phyloP scores from a whole-genome alignment of 345 rosid genomes.

The Eucalyptus caleyi region DNA sequence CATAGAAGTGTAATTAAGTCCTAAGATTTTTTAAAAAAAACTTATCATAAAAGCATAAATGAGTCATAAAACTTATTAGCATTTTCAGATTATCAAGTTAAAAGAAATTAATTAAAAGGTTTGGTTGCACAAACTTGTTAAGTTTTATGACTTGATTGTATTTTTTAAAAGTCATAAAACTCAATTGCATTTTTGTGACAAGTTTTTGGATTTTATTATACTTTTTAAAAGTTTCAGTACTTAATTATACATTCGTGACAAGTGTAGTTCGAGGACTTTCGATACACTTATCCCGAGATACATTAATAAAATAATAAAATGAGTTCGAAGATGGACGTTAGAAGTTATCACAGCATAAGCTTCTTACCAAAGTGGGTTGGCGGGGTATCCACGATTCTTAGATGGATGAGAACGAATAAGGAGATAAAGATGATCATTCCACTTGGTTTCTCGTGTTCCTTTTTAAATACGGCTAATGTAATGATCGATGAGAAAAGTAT shows the following conservation, averaged over 20 bases:
- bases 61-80: rapidly evolving
- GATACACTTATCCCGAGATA: rapidly evolving
- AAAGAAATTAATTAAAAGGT: too few species aligned
- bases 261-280: rapidly evolving
- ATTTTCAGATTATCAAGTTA: rapidly evolving
- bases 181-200: rapidly evolving
- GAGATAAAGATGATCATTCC: background rate
- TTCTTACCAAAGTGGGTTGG: background rate
- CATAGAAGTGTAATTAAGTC: too few species aligned
- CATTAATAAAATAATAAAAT: background rate
- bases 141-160: too few species aligned
- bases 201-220: rapidly evolving
- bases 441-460: background rate
- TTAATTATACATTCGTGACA: too few species aligned
- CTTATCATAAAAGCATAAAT: background rate
- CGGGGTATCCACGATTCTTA: background rate
- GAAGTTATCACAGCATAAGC: background rate
- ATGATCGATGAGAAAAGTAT: background rate
- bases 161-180: rapidly evolving
- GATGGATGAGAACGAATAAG: background rate
- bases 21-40: too few species aligned
- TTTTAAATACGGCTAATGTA: background rate
- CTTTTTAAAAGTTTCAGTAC: too few species aligned
- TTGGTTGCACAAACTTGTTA: rapidly evolving
- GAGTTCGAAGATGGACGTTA: background rate